Evolutionary conservation across 2,329 filamentous ascomycete species (phyloP), one percentile per base, ranked within the genome.

Genomic region (Colletotrichum gigasporum): DNA sequence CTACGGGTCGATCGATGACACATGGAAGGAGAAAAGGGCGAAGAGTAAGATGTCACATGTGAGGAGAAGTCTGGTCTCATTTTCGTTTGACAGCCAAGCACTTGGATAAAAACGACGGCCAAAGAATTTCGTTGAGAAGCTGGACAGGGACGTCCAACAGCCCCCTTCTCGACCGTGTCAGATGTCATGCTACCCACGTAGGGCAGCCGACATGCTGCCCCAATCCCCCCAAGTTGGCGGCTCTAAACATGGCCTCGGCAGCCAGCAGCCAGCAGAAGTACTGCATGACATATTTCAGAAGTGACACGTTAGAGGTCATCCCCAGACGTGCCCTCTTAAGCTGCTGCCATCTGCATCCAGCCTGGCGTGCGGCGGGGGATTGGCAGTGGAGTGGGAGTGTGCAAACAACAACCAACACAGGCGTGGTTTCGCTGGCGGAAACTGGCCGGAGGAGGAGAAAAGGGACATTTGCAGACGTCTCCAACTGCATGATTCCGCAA

Each of bases 341-440:
- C 47, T 48, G 41, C 18, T 47, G 53, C 14, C 34, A 22, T 20
- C 28, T 35, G 48, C 32, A 48, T 11, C 41, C 48, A 54, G 39
- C 62, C 50, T 44, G 35, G 20, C 24, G n/a, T n/a, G n/a, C 12
- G 22, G 39, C 22, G 30, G 39, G 47, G 10, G 32, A 18, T 20
- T 30, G 51, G 35, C 44, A 45, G 18, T 28, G 55, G 42, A 34
- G 39, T 12, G 32, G 54, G 20, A 42, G 41, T 47, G 41, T 61
- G 18, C 61, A 64, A 54, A 64, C 61, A 22, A 60, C 5, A 11
- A n/a, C 32, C 22, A 16, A 20, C 60, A 48, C 26, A 20, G 47
- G 26, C 8, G 47, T 5, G 16, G 12, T 9, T 42, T 18, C 18
- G 22, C 20, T 48, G 44, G 24, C 24, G 28, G 55, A 30, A 14